Evolutionary conservation across 495 filamentous ascomycete species (phyloP).

Genomic region (Pyrenopolyporus hunteri): DNA sequence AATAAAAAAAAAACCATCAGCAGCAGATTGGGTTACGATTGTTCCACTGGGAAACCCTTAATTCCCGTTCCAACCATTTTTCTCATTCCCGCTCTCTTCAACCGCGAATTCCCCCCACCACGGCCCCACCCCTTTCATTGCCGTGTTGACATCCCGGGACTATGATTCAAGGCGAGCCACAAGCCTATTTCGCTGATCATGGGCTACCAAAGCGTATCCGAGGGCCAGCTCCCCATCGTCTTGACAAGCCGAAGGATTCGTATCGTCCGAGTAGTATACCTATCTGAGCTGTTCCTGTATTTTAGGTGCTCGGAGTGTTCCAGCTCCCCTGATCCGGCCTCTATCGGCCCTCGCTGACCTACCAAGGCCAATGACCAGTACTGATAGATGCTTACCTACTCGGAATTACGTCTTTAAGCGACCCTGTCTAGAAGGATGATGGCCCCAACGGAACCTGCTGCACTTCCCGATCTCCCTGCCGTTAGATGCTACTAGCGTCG

Average conservation of each 20-base stretch:
- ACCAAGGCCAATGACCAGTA: not conserved
- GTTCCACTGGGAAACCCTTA: constrained; percentile 10
- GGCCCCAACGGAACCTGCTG: constrained; percentile 2
- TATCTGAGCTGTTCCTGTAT: no score
- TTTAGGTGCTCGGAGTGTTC: not conserved
- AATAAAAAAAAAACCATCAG: no score
- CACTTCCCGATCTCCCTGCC: constrained; percentile 38
- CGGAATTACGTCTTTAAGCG: not conserved
- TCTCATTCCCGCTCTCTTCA: constrained; percentile 40
- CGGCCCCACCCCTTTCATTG: constrained; percentile 52
- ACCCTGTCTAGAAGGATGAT: constrained; percentile 3
- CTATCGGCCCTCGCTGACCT: not conserved
- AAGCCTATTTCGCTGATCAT: constrained; percentile 14
- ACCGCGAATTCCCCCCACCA: constrained; percentile 40
- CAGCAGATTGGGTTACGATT: no score
- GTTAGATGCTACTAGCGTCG: constrained; percentile 24
- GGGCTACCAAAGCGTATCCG: not conserved
- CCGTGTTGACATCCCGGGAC: constrained; percentile 45
- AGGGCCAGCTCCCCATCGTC: constrained; percentile 2
- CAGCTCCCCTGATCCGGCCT: not conserved
- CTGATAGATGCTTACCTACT: not conserved
- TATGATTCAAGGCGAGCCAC: constrained; percentile 12
- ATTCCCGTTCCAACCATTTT: not conserved
- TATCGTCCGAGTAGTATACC: not conserved
- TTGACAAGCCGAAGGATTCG: constrained; percentile 1